phyloP scores from a whole-genome alignment of 148 eudicot species.

The Amaranthus cruentus region DNA sequence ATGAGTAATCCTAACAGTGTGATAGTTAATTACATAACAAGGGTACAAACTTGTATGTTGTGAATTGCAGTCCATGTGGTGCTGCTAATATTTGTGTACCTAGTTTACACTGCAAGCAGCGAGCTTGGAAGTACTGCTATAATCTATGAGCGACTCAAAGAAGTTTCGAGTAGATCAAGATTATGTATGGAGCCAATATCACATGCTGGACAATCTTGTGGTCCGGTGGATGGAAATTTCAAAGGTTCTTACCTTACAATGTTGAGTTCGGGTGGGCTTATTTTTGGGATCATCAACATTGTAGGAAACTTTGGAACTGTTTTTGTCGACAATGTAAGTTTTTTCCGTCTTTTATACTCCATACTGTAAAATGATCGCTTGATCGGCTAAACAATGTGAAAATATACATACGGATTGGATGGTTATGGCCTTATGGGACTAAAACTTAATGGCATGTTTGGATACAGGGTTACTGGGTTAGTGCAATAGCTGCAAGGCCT shows the following conservation, averaged over 20 bases:
- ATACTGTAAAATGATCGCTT: too few species aligned
- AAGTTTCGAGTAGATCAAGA: slow-evolving; percentile 76
- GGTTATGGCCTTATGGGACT: too few species aligned
- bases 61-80: slow-evolving; percentile 72
- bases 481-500: slow-evolving; percentile 98
- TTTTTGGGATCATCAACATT: slow-evolving; percentile 90
- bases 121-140: slow-evolving; percentile 84
- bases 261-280: slow-evolving; percentile 87
- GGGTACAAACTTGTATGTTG: background rate
- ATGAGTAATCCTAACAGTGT: background rate
- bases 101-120: slow-evolving; percentile 77
- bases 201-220: slow-evolving; percentile 78
- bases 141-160: slow-evolving; percentile 63
- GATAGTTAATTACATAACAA: background rate
- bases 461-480: slow-evolving; percentile 91
- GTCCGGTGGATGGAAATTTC: slow-evolving; percentile 75
- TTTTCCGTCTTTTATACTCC: background rate
- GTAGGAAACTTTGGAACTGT: slow-evolving; percentile 96
- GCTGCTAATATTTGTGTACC: slow-evolving; percentile 79
- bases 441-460: too few species aligned
- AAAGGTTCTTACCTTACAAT: slow-evolving; percentile 87
- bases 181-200: slow-evolving; percentile 67
- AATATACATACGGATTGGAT: too few species aligned
- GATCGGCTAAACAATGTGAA: too few species aligned
- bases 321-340: slow-evolving; percentile 87